Base-by-base conservation (phyloP, 164 flowering plant species). In the Piper betle region DNA sequence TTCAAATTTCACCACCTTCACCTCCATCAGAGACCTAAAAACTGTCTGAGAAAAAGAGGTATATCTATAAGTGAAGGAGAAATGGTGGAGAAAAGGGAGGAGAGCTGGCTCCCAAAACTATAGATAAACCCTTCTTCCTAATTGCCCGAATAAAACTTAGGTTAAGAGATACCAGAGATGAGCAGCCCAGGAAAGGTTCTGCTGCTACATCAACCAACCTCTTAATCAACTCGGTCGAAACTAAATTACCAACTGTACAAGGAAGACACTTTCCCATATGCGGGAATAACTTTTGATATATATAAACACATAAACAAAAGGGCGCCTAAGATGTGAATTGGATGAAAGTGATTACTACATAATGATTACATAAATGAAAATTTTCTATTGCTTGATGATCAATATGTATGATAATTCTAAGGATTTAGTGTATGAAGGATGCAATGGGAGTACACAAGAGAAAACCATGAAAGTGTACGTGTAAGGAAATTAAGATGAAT, bases 131-230 rank as follows among this genome's bases (percentile, higher is more conserved):
- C 50, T 46, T 57, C 58, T 59, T 67, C 18, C 37, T 58, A 39
- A 70, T 50, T 33, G 63, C 25, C 18, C 37, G 65, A 38, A 68
- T 9, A 17, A 55, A 62, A 46, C 59, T 59, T 9, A 61, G 9
- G 42, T 65, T 4, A 7, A 71, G 41, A 60, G 68, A 72, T 64
- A 66, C 18, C 15, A 71, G 33, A 20, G 69, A 73, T 67, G 69
- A 69, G 37, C 58, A 25, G 33, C 33, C 33, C 33, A 25, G 61
- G 70, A 73, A 69, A 3, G 67, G 42, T 19, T 66, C 38, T 11
- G 73, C 72, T 19, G 66, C 64, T 18, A 61, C 12, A 54, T 62
- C 50, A 10, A 66, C 25, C 73, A 66, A 59, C 52, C 18, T 53
- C 33, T 15, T 2, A 25, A 25, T 25, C 33, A 25, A 25, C 33